Percentiles rank a stretch among this genome's conserved stretches.
phyloP scores from a whole-genome alignment of 1,284 basidiomycete genomes.

The Ustilago crameri region DNA sequence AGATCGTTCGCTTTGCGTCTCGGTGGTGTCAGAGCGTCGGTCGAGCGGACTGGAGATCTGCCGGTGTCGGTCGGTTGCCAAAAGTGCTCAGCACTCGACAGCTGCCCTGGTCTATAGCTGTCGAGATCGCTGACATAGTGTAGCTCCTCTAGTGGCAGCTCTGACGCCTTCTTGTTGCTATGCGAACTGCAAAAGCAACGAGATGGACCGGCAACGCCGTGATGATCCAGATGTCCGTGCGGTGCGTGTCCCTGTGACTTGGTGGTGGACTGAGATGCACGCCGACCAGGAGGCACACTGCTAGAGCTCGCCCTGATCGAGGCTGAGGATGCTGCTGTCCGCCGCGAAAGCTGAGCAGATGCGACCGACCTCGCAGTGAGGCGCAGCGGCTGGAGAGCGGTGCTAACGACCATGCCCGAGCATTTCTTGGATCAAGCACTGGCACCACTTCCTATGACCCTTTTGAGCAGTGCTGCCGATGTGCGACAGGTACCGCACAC shows the following conservation, averaged over 20 bases:
- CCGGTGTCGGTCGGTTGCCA: conserved; percentile 11
- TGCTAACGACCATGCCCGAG: conserved; percentile 40
- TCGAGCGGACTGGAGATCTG: conserved; percentile 1
- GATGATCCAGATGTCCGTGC: conserved; percentile 16
- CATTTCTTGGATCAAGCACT: conserved; percentile 20
- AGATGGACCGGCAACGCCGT: conserved; percentile 34
- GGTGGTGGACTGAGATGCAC: background rate
- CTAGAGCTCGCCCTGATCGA: conserved; percentile 12
- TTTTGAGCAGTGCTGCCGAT: background rate
- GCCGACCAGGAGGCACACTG: background rate
- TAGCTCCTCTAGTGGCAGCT: conserved; percentile 31
- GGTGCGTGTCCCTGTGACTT: conserved; percentile 25
- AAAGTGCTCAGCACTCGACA: background rate
- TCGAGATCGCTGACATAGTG: conserved; percentile 19
- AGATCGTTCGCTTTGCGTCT: background rate
- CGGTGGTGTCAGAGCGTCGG: background rate
- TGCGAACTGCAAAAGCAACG: conserved; percentile 40
- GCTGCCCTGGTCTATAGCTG: conserved; percentile 14
- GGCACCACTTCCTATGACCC: background rate
- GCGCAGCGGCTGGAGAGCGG: conserved; percentile 37
- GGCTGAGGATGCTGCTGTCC: background rate
- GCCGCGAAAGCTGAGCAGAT: background rate
- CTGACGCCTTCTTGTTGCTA: conserved; percentile 23
- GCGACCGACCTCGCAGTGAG: conserved; percentile 23
- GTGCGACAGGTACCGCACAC: background rate